Conservation (phyloP, 1,284 basidiomycete genomes). For the Trametes polyzona region DNA sequence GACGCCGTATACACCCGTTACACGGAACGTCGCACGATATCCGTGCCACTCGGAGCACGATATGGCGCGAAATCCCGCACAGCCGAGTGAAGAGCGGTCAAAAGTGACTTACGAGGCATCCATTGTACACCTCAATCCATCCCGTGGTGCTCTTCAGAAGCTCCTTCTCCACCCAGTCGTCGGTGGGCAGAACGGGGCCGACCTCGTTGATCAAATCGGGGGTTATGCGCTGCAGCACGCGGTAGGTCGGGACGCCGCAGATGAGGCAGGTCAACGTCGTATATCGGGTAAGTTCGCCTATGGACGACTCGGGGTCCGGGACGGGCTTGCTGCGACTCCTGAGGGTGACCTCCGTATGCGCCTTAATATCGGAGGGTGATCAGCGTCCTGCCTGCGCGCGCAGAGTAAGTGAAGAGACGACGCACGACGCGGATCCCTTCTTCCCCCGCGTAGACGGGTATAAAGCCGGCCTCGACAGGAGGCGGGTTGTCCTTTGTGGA, state of each 20-base stretch:
- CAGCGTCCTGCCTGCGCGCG: slow-evolving; percentile 12
- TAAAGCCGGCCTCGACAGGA: slow-evolving; percentile 50
- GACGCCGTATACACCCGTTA: slow-evolving; percentile 9
- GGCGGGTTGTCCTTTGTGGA: slow-evolving; percentile 26
- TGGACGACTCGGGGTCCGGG: slow-evolving; percentile 42
- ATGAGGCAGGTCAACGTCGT: slow-evolving; percentile 71
- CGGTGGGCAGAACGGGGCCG: slow-evolving; percentile 67
- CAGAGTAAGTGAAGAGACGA: slow-evolving; percentile 25
- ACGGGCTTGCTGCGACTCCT: slow-evolving; percentile 58
- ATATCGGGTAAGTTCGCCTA: slow-evolving; percentile 56
- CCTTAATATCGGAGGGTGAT: slow-evolving; percentile 43
- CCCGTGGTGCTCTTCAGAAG: slow-evolving; percentile 67
- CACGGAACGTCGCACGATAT: slow-evolving; percentile 16
- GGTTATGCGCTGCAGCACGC: slow-evolving; percentile 63
- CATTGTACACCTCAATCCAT: slow-evolving; percentile 72
- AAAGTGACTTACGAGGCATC: slow-evolving; percentile 63
- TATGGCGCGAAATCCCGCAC: not conserved
- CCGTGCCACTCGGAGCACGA: not conserved
- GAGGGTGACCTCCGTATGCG: slow-evolving; percentile 71
- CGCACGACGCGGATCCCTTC: slow-evolving; percentile 70
- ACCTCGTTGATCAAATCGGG: slow-evolving; percentile 64
- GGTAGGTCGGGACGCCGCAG: slow-evolving; percentile 69
- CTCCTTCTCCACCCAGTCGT: slow-evolving; percentile 77
- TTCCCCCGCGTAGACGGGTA: slow-evolving; percentile 63
- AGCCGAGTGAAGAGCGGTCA: not conserved